Evolutionary conservation across 805 yeast species (phyloP).

Genomic region (Saccharomycopsis malanga): DNA sequence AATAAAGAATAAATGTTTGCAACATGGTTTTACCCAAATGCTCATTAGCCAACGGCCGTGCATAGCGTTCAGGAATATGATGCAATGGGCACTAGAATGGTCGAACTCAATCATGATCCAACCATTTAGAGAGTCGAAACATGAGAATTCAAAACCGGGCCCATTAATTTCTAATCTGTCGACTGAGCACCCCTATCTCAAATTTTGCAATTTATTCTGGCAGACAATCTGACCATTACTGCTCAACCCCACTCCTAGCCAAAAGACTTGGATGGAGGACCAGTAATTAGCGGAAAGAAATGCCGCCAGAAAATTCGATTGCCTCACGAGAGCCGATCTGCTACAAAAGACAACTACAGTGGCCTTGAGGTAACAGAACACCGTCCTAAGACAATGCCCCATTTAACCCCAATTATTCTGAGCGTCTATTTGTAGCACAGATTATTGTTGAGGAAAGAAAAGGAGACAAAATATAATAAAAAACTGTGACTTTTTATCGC

Average conservation of each 20-base stretch:
- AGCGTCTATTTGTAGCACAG: slow-evolving; percentile 46
- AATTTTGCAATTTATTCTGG: slow-evolving; percentile 21
- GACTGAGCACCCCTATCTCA: slow-evolving; percentile 93
- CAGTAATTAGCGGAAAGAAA: slow-evolving; percentile 16
- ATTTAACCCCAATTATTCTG: slow-evolving; percentile 29
- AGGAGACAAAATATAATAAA: slow-evolving; percentile 14
- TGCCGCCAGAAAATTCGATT: slow-evolving; percentile 32
- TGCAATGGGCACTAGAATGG: slow-evolving; percentile 62
- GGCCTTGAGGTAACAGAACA: slow-evolving; percentile 23
- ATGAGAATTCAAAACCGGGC: slow-evolving; percentile 54
- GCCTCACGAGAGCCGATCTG: slow-evolving; percentile 76
- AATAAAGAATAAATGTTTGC: slow-evolving; percentile 59
- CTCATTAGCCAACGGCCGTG: slow-evolving; percentile 83
- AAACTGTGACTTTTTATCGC: no score
- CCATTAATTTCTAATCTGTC: slow-evolving; percentile 86
- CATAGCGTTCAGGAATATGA: slow-evolving; percentile 99
- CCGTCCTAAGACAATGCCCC: slow-evolving; percentile 11
- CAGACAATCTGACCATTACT: slow-evolving; percentile 23
- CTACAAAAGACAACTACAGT: slow-evolving; percentile 29
- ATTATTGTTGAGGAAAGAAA: slow-evolving; percentile 30
- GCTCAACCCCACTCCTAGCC: slow-evolving; percentile 44
- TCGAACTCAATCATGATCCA: slow-evolving; percentile 59
- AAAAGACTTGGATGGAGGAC: slow-evolving; percentile 23
- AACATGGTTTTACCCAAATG: slow-evolving; percentile 99
- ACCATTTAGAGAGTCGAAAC: slow-evolving; percentile 38